These are phyloP conservation scores for Cryomyces antarcticus DNA, from an alignment of 495 filamentous ascomycete species.

Conservation along the genomic window DNA sequence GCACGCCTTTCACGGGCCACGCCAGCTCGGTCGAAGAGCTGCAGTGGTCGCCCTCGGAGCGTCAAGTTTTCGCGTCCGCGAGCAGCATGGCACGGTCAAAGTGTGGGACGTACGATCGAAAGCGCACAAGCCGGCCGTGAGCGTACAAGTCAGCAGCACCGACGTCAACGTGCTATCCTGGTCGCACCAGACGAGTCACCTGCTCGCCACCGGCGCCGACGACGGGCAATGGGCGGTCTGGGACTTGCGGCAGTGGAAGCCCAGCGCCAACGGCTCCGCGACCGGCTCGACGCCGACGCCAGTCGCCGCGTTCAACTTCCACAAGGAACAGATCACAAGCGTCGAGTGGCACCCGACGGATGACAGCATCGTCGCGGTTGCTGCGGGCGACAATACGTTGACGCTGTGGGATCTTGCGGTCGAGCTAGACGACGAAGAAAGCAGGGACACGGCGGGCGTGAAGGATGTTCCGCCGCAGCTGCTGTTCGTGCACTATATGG, in stretches of 20 bases:
- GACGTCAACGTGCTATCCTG: conserved; percentile 95
- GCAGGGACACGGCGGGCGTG: conserved; percentile 65
- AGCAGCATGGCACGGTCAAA: conserved; percentile 81
- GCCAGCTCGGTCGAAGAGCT: conserved; percentile 75
- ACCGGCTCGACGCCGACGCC: conserved; percentile 37
- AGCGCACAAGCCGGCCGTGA: conserved; percentile 63
- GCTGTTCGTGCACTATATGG: conserved; percentile 91
- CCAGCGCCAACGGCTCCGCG: conserved; percentile 16
- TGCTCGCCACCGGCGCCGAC: conserved; percentile 83
- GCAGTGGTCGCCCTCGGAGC: conserved; percentile 86
- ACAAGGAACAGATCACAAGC: conserved; percentile 86
- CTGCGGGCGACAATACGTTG: conserved; percentile 79
- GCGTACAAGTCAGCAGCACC: conserved; percentile 58
- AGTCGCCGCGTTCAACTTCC: conserved; percentile 79
- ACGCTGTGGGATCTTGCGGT: conserved; percentile 95
- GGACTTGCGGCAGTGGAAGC: conserved; percentile 91
- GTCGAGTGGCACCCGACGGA: conserved; percentile 96
- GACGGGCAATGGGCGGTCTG: conserved; percentile 91
- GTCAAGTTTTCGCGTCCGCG: conserved; percentile 79
- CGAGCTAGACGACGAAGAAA: conserved; percentile 92
- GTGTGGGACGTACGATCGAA: conserved; percentile 90
- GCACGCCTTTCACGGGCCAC: conserved; percentile 62
- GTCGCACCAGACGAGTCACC: conserved; percentile 66
- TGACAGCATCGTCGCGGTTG: conserved; percentile 82
- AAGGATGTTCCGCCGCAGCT: conserved; percentile 84